Conservation (phyloP, 805 yeast genomes). For the Hermanozyma aechmeae region DNA sequence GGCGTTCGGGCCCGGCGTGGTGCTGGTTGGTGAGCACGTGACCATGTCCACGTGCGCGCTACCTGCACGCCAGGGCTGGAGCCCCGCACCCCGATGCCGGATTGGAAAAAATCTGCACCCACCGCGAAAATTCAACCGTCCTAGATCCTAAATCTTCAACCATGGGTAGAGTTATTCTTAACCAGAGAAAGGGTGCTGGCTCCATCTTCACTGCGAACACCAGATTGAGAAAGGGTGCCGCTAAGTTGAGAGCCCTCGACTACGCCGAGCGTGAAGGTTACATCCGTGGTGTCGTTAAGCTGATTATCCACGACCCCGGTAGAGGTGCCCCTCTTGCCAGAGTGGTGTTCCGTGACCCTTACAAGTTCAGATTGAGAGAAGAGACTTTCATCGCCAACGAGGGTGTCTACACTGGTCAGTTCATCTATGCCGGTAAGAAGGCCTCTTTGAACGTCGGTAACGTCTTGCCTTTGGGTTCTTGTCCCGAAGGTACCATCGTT, state of each 20-base stretch:
- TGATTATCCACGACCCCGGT: constrained; percentile 5
- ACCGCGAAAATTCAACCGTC: no score
- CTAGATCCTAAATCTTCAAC: no score
- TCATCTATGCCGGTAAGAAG: constrained; percentile 4
- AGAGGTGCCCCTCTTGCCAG: constrained; percentile 5
- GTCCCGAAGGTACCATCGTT: constrained; percentile 4
- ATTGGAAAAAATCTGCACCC: no score
- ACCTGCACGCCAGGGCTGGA: no score
- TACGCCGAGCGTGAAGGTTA: constrained; percentile 4
- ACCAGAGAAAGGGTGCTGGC: constrained; percentile 6
- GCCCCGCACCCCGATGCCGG: no score
- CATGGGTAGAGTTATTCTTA: constrained; percentile 4
- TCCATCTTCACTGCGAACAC: constrained; percentile 5
- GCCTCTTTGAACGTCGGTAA: constrained; percentile 4
- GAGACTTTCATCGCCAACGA: constrained; percentile 5
- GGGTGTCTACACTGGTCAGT: constrained; percentile 5
- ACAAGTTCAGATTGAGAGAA: constrained; percentile 3
- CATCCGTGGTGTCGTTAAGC: constrained; percentile 5
- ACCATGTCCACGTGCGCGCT: no score
- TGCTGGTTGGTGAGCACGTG: constrained; percentile 38
- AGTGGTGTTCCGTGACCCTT: constrained; percentile 5
- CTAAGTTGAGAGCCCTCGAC: constrained; percentile 5
- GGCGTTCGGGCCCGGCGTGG: constrained; percentile 55
- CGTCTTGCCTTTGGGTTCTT: constrained; percentile 3
- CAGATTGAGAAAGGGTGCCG: constrained; percentile 6